Evolutionary conservation across 2,329 filamentous ascomycete genomes (phyloP), one percentile per base, ranked within the genome.

Genomic region (Clonostachys byssicola): DNA sequence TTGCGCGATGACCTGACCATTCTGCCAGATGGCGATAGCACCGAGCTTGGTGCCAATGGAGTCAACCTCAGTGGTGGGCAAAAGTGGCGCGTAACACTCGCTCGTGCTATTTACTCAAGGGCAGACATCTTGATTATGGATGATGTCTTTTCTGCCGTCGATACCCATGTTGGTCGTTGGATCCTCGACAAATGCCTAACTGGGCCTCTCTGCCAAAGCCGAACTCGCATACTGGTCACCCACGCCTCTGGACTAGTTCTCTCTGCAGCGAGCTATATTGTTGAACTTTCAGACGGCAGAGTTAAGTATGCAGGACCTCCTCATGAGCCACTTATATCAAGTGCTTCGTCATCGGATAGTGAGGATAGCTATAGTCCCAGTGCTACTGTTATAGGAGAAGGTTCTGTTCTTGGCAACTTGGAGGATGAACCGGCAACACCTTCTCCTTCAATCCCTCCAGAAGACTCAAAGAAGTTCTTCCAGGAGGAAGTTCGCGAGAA

Each of bases 401-500:
- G 83, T 58, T 92, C 96, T 47, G 89, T 92, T 70, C 97, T 99
- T 94, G 92, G 97, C 74, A 89, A 96, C 51, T 89, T 95, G 45
- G 97, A 97, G 94, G 83, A 75, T 68, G 87, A 86, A 73, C 97
- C 97, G 66, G 78, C 88, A 58, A 77, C 80, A 61, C 97, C 97
- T 75, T 97, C 16, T n/a, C 40, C 41, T 40, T 39, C 36, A 12
- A 5, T 14, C 10, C 20, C 42, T 6, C 18, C 23, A 20, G 12
- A 3, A 17, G 64, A 65, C 5, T 75, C 82, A 1, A 83, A 82
- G 53, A 86, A 89, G 61, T 92, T 92, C 54, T 80, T 89, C 18
- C 83, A 90, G 57, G 87, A 90, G 3, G 89, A 94, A 62, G 71
- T 69, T 16, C 78, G 83, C 48, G 86, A 89, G 59, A 77, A 78